Evolutionary conservation across 2,329 filamentous ascomycete genomes (phyloP), one percentile per base, ranked within the genome.

Genomic region (Arthrobotrys megalospora): DNA sequence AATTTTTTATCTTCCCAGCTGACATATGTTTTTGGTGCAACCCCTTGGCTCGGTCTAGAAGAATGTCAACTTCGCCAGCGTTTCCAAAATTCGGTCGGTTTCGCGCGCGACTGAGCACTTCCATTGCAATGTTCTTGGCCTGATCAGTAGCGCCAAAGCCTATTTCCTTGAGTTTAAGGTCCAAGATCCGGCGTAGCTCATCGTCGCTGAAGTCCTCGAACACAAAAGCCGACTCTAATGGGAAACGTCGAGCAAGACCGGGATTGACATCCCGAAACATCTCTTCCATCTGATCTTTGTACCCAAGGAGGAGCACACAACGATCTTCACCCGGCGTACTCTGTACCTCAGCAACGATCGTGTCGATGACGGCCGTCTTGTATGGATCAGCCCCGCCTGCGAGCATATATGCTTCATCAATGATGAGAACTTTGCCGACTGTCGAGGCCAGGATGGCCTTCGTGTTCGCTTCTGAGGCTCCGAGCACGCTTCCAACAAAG

Each of bases 371-470:
- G 21, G 50, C 50, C 45, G 50, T 52, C 53, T 86, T 88, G 63
- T 67, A 67, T 55, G 63, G 63, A 55, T 67, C 63, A 67, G 48
- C 63, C 47, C 63, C 63, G n/a, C 43, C 41, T 38, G 41, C 28
- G 0, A 94, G 86, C 34, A 90, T 89, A 80, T 94, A 94, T 0
- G 92, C 92, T 82, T 96, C 92, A 79, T 95, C 92, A 2, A 95
- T 93, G 11, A 95, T 88, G 0, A 95, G 86, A 0, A 94, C 91
- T 80, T 94, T 94, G 0, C 92, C 92, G 0, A 87, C 80, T 0
- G 91, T 90, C 0, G 89, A 85, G 0, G 88, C 89, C 0, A 95
- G 85, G 6, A 94, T 93, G 0, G 86, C 90, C 80, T 93, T 94
- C 0, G 92, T 94, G 41, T 90, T 89, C 1, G 87, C 85, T 82